Conservation (phyloP, 2,329 filamentous ascomycete genomes). For the Cytospora paraplurivora region DNA sequence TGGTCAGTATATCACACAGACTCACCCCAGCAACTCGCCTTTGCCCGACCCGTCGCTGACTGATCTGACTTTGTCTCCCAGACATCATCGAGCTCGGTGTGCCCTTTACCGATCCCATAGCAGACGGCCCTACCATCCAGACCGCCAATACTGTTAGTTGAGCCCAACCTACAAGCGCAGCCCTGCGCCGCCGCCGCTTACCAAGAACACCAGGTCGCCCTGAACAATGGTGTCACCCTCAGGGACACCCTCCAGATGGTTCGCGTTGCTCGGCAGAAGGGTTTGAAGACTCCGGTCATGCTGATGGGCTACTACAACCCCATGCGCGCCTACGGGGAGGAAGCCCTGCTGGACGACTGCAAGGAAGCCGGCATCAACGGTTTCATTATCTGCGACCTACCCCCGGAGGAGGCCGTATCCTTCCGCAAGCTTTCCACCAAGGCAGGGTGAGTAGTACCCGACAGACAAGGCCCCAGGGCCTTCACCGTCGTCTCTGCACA, state of each 20-base stretch:
- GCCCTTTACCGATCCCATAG: conserved; percentile 97
- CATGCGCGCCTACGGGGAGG: conserved; percentile 89
- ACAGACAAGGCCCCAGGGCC: not conserved
- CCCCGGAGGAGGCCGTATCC: conserved; percentile 90
- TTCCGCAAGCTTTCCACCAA: conserved; percentile 84
- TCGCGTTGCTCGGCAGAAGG: conserved; percentile 73
- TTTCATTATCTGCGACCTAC: conserved; percentile 95
- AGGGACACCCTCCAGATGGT: conserved; percentile 80
- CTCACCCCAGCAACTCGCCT: not conserved
- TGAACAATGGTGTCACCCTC: conserved; percentile 87
- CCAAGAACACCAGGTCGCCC: conserved; percentile 53
- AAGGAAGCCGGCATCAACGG: conserved; percentile 86
- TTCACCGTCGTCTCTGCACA: not conserved
- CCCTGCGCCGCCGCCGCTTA: conserved; percentile 2
- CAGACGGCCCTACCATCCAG: conserved; percentile 96
- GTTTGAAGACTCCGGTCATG: conserved; percentile 79
- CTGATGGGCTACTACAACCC: conserved; percentile 99
- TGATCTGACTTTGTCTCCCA: conserved; percentile 38
- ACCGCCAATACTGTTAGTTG: conserved; percentile 78
- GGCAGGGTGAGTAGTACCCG: conserved; percentile 61
- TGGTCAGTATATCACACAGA: conserved; percentile 53
- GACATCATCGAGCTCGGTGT: conserved; percentile 95
- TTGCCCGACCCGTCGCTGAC: not conserved
- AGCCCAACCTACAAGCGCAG: not conserved
- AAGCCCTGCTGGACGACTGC: conserved; percentile 81